Percentiles rank a stretch among this genome's conserved stretches.
Conservation (phyloP, 306 rosid species). For the Betula pendula region DNA sequence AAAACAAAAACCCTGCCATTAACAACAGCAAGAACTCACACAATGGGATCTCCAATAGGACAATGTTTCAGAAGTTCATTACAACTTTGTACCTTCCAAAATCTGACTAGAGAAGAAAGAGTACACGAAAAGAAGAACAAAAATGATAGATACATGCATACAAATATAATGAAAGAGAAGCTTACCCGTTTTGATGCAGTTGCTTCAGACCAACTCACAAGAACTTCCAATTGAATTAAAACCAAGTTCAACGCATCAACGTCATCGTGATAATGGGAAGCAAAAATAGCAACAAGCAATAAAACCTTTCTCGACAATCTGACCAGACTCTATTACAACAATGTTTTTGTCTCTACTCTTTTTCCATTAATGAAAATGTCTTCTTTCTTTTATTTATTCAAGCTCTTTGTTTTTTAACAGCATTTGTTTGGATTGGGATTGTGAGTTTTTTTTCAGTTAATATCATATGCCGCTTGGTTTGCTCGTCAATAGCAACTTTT, state of each 20-base stretch:
- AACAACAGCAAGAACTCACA: slow-evolving; percentile 29
- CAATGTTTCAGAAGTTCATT: slow-evolving; percentile 5
- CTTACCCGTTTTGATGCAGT: slow-evolving; percentile 29
- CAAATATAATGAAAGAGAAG: not conserved
- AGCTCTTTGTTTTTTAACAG: not conserved
- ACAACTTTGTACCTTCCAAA: slow-evolving; percentile 19
- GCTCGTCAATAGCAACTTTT: not conserved
- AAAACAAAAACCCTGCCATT: slow-evolving; percentile 7
- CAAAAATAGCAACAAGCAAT: slow-evolving; percentile 49
- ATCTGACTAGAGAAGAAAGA: slow-evolving; percentile 18
- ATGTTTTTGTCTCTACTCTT: not conserved
- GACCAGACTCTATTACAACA: slow-evolving; percentile 32
- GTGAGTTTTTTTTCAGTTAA: not conserved
- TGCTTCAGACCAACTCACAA: slow-evolving; percentile 26
- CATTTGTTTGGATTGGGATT: not conserved
- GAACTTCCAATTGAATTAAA: slow-evolving; percentile 33
- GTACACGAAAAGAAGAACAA: not conserved
- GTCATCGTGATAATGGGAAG: slow-evolving; percentile 31
- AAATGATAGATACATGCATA: slow-evolving; percentile 1
- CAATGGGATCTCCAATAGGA: slow-evolving; percentile 27
- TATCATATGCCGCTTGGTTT: not conserved
- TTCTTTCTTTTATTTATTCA: not conserved
- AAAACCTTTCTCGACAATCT: slow-evolving; percentile 10
- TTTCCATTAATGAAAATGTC: not conserved
- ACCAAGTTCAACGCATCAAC: slow-evolving; percentile 34